Evolutionary conservation across 345 rosid genomes (phyloP).

Genomic region (Eutrema heterophyllum): DNA sequence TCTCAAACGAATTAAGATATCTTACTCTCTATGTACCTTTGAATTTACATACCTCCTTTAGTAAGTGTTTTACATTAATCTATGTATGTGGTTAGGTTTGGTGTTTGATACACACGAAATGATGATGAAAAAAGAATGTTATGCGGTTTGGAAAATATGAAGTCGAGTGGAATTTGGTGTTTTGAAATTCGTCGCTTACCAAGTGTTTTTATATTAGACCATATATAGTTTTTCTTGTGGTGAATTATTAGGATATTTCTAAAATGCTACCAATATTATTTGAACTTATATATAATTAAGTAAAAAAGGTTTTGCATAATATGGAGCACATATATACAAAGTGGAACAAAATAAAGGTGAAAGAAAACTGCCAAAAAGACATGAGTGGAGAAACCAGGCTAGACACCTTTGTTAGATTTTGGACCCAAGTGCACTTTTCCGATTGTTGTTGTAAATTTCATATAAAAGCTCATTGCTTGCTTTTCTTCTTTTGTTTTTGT

Average conservation of each 20-base stretch:
- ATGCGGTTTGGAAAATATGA: background rate
- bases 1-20: background rate
- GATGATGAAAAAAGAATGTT: background rate
- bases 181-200: background rate
- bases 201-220: background rate
- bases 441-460: background rate
- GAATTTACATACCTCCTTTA: background rate
- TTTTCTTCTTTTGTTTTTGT: conserved; percentile 20
- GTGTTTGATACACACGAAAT: background rate
- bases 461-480: conserved; percentile 18
- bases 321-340: background rate
- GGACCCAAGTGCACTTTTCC: conserved; percentile 25
- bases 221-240: background rate
- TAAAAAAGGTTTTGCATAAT: background rate
- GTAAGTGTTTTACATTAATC: background rate
- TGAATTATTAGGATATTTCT: background rate
- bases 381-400: conserved; percentile 33
- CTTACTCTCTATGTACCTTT: background rate
- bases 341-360: background rate
- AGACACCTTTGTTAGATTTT: conserved; percentile 28
- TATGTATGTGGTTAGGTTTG: background rate
- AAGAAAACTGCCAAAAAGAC: conserved; percentile 23
- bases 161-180: too few species aligned
- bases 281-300: background rate
- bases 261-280: background rate